Evolutionary conservation across 2,329 filamentous ascomycete species (phyloP), one percentile per base, ranked within the genome.

Genomic region (Karstenula rhodostoma): DNA sequence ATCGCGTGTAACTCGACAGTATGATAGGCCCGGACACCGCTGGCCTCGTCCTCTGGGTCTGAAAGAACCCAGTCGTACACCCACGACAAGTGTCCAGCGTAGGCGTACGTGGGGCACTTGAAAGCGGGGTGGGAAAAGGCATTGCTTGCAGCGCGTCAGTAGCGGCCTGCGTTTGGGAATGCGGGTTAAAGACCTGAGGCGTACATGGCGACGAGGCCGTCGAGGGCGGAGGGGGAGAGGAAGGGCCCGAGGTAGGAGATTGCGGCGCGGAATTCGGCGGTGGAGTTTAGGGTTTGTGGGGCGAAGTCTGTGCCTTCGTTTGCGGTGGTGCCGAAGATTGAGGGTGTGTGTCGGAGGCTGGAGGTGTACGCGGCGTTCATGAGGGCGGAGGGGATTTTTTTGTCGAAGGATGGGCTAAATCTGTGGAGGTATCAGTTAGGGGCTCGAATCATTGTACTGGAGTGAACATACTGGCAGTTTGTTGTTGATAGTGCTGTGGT

Each of bases 31-130:
- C 90, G 90, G 1, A 83, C 71, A 1, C 90, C 90, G 2, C 77
- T 69, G 0, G 78, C 79, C 23, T 85, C 77, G 49, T 86, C 79
- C 0, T 69, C 67, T 0, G 85, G 83, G 62, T 92, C 89, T 44
- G 86, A 78, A 3, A 92, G 90, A 57, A 89, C 85, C 78, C 88
- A 92, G 44, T 85, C 86, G 73, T 94, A 94, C 70, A 87, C 89
- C 84, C 86, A 94, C 25, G 83, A 85, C 1, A 73, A 68, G 19
- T 80, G 67, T 15, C 77, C 77, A 57, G 79, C 67, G 27, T 71
- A 65, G 2, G 77, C 75, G 1, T 23, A 23, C 12, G 46, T 32
- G 4, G 46, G 25, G 65, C 89, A 91, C 65, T 81, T 87, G 73
- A 90, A 90, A 5, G 87, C 82, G 66, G 90, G 81, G 64, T 91